Percentiles rank a stretch among this genome's conserved stretches.
phyloP scores from a whole-genome alignment of 176 grass and related monocot genomes.

The Oryza coarctata region DNA sequence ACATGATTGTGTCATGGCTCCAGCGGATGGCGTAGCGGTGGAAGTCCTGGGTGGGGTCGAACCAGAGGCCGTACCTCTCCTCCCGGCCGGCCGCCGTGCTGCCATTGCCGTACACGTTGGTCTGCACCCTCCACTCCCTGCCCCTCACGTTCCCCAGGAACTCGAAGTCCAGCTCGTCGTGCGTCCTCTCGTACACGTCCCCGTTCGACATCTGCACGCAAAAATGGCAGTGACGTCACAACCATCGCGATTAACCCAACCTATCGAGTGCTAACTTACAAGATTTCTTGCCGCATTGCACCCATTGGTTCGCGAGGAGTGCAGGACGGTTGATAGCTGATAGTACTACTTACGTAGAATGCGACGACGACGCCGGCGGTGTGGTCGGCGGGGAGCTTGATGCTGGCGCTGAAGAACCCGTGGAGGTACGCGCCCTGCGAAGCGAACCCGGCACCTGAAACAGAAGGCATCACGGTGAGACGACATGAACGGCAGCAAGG shows the following conservation, averaged over 20 bases:
- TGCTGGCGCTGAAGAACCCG: conserved; percentile 75
- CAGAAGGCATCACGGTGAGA: neutral
- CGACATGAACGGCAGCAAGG: neutral
- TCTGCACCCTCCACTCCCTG: conserved; percentile 75
- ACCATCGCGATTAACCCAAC: neutral
- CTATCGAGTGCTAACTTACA: neutral
- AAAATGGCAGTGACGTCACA: too few relatives aligned
- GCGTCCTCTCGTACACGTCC: conserved; percentile 80
- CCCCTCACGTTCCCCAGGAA: conserved; percentile 85
- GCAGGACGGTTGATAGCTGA: too few relatives aligned
- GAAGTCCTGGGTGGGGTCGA: conserved; percentile 75
- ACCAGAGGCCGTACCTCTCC: conserved; percentile 81
- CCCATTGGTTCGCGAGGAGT: neutral
- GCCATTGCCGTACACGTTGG: conserved; percentile 87
- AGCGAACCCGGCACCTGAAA: conserved; percentile 71
- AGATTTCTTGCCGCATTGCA: neutral
- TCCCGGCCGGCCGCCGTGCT: conserved; percentile 71
- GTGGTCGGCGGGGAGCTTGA: conserved; percentile 78
- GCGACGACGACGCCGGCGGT: conserved; percentile 86
- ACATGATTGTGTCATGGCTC: conserved; percentile 65
- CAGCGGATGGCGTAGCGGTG: conserved; percentile 82
- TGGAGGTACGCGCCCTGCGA: conserved; percentile 67
- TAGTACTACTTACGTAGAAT: conserved; percentile 78
- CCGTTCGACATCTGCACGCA: conserved; percentile 75
- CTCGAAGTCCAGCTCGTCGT: conserved; percentile 96